Base-by-base conservation (phyloP, 2,329 filamentous ascomycete genomes). In the Capronia americana region DNA sequence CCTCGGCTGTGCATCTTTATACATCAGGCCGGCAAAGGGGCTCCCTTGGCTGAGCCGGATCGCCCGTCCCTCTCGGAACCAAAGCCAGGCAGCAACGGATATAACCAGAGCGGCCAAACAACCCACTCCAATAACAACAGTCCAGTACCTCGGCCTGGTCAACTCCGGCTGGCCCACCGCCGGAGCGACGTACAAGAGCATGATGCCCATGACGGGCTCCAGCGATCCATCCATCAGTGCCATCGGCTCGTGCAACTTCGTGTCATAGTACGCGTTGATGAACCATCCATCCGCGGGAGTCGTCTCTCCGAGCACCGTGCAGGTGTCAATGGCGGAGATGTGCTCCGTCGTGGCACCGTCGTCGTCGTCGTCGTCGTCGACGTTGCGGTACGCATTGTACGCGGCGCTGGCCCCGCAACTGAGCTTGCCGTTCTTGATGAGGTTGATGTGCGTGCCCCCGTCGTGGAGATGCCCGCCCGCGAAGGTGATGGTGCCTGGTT, bases 191-290 rank as follows among this genome's bases (percentile, higher is more conserved):
- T 68, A 68, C 28, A 62, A 41, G 24, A 68, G 57, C 46, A 54
- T 53, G 23, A 68, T 68, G 20, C 65, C 65, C 65, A 68, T 68
- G 38, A 68, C 59, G 11, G 65, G 65, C 34, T 68, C 65, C 5
- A 68, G 65, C 12, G 50, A 56, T 10, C 62, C 61, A 41, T 68
- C 65, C 57, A 62, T 57, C 46, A 56, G 60, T 8, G 8, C 23
- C 65, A 68, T 68, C 8, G 65, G 65, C 34, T 61, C 28, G 26
- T 68, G 62, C 17, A 58, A 23, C 3, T 30, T n/a, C 14, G 65
- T 68, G 53, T 68, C 48, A 12, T 68, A 68, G 30, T 61, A 58
- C 8, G 65, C 65, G 50, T 23, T 51, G 20, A 68, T 61, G 20
- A 38, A 48, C 62, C 61, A 65, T 46, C 57, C 50, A 38, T 68